Evolutionary conservation across 148 eudicot species (phyloP).

Genomic region (Camellia sinensis): DNA sequence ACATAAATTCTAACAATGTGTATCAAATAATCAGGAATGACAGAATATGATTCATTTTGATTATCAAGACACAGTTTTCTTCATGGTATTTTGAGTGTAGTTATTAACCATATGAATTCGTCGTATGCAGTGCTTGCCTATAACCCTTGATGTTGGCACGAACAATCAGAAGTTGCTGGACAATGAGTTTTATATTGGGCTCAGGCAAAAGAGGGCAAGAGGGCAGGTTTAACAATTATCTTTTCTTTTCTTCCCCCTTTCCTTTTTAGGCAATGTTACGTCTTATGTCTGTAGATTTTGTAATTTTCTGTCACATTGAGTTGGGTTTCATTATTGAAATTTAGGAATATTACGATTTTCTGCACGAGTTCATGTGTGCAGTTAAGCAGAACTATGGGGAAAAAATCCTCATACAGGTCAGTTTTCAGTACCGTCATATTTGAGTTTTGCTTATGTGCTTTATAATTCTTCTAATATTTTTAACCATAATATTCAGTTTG

Average conservation of each 20-base stretch:
- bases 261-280: not conserved
- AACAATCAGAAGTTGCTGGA: conserved; percentile 72
- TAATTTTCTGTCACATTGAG: not conserved
- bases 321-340: not conserved
- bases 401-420: conserved; percentile 76
- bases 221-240: conserved; percentile 44
- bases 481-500: conserved; percentile 49
- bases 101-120: not conserved
- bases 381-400: conserved; percentile 92
- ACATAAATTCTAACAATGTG: too few relatives aligned
- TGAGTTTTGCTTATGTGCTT: not conserved
- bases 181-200: conserved; percentile 87
- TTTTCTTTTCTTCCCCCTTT: not conserved
- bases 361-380: conserved; percentile 76
- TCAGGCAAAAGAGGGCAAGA: conserved; percentile 70
- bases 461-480: conserved; percentile 9
- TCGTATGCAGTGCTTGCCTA: conserved; percentile 70
- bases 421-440: conserved; percentile 5
- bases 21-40: not conserved
- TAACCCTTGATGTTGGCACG: conserved; percentile 93
- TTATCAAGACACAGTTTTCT: too few relatives aligned
- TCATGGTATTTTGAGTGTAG: too few relatives aligned
- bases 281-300: not conserved
- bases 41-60: not conserved
- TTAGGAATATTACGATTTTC: conserved; percentile 72